Percentiles rank a stretch among this genome's conserved stretches.
Conservation (phyloP, 306 rosid genomes). For the Begonia masoniana region DNA sequence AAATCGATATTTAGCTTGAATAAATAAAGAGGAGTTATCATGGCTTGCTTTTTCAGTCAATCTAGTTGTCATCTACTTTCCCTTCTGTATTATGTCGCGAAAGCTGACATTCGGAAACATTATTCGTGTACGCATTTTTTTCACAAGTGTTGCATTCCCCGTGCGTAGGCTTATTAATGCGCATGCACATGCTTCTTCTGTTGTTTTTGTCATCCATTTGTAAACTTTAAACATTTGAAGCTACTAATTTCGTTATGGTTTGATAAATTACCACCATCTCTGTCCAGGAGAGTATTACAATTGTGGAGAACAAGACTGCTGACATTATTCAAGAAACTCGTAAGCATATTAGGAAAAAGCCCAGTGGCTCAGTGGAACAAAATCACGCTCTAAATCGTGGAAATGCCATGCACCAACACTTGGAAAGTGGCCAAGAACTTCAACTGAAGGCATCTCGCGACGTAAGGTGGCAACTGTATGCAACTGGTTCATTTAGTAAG, state of each 20-base stretch:
- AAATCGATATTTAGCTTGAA: slow-evolving; percentile 3
- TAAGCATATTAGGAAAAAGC: slow-evolving; percentile 68
- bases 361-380: slow-evolving; percentile 27
- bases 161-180: too few relatives aligned
- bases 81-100: too few relatives aligned
- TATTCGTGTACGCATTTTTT: too few relatives aligned
- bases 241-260: slow-evolving; percentile 12
- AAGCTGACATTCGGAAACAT: too few relatives aligned
- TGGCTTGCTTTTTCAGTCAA: too few relatives aligned
- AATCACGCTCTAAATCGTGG: slow-evolving; percentile 35
- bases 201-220: too few relatives aligned
- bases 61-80: too few relatives aligned
- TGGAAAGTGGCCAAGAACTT: slow-evolving; percentile 67
- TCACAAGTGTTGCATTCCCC: too few relatives aligned
- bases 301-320: slow-evolving; percentile 68
- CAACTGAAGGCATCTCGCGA: slow-evolving; percentile 98
- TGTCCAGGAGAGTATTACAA: slow-evolving; percentile 66
- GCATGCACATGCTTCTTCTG: too few relatives aligned
- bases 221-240: background rate
- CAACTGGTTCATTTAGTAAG: slow-evolving; percentile 44
- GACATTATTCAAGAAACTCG: slow-evolving; percentile 93
- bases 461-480: slow-evolving; percentile 92
- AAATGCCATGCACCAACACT: slow-evolving; percentile 19
- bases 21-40: too few relatives aligned
- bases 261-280: background rate